Conservation (phyloP, 2,329 filamentous ascomycete species). For the Phialophora macrospora region DNA sequence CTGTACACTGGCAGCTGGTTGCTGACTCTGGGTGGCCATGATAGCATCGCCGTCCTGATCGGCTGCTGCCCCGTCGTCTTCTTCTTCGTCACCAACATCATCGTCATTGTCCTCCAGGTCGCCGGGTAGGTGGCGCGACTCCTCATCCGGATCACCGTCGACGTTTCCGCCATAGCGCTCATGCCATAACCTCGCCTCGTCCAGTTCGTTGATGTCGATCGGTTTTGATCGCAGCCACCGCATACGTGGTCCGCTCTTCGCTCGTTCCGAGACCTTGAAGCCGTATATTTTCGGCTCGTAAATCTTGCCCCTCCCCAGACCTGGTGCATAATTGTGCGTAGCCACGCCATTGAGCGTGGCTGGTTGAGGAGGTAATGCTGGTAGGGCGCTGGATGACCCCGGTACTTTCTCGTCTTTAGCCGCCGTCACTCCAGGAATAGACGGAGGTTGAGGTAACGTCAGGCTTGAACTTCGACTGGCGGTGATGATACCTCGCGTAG, state of each 20-base stretch:
- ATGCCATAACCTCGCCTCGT: conserved; percentile 64
- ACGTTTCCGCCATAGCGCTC: conserved; percentile 41
- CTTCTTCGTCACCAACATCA: conserved; percentile 46
- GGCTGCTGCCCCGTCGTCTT: conserved; percentile 46
- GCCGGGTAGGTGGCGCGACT: conserved; percentile 48
- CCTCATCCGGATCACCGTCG: conserved; percentile 43
- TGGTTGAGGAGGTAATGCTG: conserved; percentile 54
- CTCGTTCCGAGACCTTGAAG: conserved; percentile 89
- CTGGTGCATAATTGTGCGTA: conserved; percentile 83
- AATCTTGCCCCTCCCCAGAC: conserved; percentile 78
- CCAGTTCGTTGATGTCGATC: conserved; percentile 76
- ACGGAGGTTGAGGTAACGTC: conserved; percentile 38
- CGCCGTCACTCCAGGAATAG: conserved; percentile 41
- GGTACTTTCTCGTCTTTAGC: conserved; percentile 42
- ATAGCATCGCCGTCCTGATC: conserved; percentile 35
- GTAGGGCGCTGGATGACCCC: conserved; percentile 41
- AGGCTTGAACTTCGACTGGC: conserved; percentile 39
- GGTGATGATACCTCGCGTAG: conserved; percentile 29
- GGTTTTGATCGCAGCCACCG: conserved; percentile 92
- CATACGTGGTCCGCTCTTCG: conserved; percentile 90
- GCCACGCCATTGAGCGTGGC: conserved; percentile 80
- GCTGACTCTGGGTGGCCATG: conserved; percentile 32
- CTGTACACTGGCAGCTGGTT: conserved; percentile 5
- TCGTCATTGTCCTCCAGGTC: conserved; percentile 48
- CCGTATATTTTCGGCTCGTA: conserved; percentile 97